phyloP scores from a whole-genome alignment of 2,329 filamentous ascomycete genomes.

The Rutstroemia sydowiana region DNA sequence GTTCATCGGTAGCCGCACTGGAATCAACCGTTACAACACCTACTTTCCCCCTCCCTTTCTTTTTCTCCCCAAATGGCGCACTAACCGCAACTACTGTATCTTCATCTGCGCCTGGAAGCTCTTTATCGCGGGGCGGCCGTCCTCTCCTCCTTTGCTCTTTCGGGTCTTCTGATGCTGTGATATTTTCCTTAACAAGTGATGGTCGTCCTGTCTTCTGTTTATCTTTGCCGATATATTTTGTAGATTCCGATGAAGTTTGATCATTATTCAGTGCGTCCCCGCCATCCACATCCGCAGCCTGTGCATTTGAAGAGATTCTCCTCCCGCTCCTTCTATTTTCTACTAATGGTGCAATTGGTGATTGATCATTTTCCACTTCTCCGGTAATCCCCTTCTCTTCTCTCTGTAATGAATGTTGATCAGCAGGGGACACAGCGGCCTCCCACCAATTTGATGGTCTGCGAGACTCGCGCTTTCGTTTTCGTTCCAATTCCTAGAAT shows the following conservation, averaged over 20 bases:
- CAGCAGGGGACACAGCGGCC: no score
- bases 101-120: not conserved
- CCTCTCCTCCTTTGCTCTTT: not conserved
- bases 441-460: conserved; percentile 26
- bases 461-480: conserved; percentile 23
- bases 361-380: not conserved
- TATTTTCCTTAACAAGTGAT: not conserved
- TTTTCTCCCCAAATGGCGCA: not conserved
- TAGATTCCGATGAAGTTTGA: no score
- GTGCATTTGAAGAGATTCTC: not conserved
- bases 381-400: not conserved
- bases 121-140: not conserved
- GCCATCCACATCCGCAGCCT: not conserved
- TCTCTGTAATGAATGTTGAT: no score
- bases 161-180: not conserved
- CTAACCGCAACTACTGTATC: not conserved
- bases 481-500: not conserved
- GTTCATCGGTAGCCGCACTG: no score
- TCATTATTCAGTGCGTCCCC: no score
- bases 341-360: no score
- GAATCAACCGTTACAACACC: not conserved
- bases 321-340: not conserved
- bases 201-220: not conserved
- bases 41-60: not conserved
- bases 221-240: not conserved